Evolutionary conservation across 192 early-diverging fungal genomes (phyloP).

Genomic region (Backusella parvicylindrica): DNA sequence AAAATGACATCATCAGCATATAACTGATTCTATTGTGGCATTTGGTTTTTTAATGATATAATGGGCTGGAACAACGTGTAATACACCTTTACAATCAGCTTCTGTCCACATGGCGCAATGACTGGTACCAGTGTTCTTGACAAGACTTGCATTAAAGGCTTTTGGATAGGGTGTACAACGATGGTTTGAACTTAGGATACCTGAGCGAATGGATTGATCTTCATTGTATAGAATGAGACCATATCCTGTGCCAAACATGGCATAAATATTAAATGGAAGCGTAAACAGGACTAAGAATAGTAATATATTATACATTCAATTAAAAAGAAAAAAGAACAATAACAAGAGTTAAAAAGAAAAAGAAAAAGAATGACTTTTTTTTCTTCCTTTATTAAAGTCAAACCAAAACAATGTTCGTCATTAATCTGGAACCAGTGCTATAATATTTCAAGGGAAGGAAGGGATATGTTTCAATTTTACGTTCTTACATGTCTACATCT

Average conservation of each 20-base stretch:
- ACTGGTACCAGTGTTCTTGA: slow-evolving; percentile 6
- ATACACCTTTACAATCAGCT: slow-evolving; percentile 3
- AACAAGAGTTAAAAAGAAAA: background rate
- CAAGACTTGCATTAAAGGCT: slow-evolving; percentile 1
- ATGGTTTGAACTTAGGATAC: slow-evolving; percentile 15
- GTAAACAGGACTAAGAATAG: background rate
- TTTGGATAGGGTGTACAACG: slow-evolving; percentile 9
- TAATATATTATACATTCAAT: background rate
- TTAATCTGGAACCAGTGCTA: background rate
- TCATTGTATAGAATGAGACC: background rate
- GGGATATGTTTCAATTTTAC: background rate
- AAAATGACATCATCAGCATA: slow-evolving; percentile 11
- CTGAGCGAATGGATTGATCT: background rate
- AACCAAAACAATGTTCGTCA: background rate
- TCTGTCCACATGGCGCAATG: slow-evolving; percentile 23
- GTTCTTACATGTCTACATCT: too few relatives aligned
- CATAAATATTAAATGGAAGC: background rate
- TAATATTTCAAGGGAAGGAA: background rate
- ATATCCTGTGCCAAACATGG: background rate
- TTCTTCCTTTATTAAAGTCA: background rate
- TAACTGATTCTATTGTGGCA: slow-evolving; percentile 10
- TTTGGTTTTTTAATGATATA: slow-evolving; percentile 17
- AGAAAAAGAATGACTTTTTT: background rate
- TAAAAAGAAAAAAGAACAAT: too few relatives aligned
- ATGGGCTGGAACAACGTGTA: slow-evolving; percentile 22